These are phyloP conservation scores for Mikania micrantha DNA, from an alignment of 129 eudicot species.

Conservation along the genomic window DNA sequence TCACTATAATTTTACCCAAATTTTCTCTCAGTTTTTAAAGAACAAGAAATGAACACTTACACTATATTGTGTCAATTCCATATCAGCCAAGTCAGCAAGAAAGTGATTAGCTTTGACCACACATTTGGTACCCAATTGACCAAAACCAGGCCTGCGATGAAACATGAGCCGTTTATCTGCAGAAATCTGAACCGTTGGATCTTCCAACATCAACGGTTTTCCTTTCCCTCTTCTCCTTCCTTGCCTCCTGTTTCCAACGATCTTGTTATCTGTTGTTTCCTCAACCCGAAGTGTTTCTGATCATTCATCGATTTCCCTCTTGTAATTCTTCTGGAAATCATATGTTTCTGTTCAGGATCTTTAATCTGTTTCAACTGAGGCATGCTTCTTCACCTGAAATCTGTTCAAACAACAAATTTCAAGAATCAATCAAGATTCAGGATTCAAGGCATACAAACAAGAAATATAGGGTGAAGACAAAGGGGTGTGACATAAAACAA, in stretches of 20 bases:
- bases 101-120: slow-evolving; percentile 61
- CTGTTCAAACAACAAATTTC: background rate
- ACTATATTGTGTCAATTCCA: slow-evolving; percentile 47
- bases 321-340: slow-evolving; percentile 35
- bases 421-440: background rate
- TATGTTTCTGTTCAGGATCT: slow-evolving; percentile 49
- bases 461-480: slow-evolving; percentile 18
- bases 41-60: slow-evolving; percentile 26
- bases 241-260: slow-evolving; percentile 13
- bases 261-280: background rate
- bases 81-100: slow-evolving; percentile 47
- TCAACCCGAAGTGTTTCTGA: background rate
- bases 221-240: slow-evolving; percentile 53
- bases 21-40: background rate
- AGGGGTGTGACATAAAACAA: slow-evolving; percentile 14
- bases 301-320: slow-evolving; percentile 9
- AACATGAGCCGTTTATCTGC: slow-evolving; percentile 31
- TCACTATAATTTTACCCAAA: background rate
- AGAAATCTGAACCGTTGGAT: slow-evolving; percentile 16
- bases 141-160: slow-evolving; percentile 51
- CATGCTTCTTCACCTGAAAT: slow-evolving; percentile 35
- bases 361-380: slow-evolving; percentile 42
- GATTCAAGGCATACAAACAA: background rate
- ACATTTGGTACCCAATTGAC: slow-evolving; percentile 55
- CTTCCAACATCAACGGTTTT: slow-evolving; percentile 13